Percentiles rank a stretch among this genome's conserved stretches.
Conservation (phyloP, 306 rosid genomes). For the Cicer chorassanicum region DNA sequence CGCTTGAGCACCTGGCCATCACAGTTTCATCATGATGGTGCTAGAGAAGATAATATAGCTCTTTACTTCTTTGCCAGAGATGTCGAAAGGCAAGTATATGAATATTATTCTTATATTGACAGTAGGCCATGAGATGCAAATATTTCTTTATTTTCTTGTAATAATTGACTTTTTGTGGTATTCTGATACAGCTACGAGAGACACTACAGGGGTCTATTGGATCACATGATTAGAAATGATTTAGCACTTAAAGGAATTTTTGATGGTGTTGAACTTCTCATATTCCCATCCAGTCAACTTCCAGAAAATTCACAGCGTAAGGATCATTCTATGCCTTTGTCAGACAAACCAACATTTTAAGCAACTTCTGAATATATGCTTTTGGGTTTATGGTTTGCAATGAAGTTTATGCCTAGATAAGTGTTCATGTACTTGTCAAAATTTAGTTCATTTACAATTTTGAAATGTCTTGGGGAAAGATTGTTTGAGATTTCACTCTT, state of each 20-base stretch:
- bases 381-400: constrained; percentile 24
- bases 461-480: constrained; percentile 14
- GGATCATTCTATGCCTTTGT: constrained; percentile 47
- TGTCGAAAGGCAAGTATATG: constrained; percentile 62
- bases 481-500: constrained; percentile 18
- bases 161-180: constrained; percentile 24
- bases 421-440: constrained; percentile 31
- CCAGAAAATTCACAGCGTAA: constrained; percentile 94
- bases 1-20: constrained; percentile 91
- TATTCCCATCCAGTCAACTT: constrained; percentile 92
- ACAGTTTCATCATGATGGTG: constrained; percentile 75
- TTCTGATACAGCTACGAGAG: constrained; percentile 73
- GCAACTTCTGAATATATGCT: constrained; percentile 6
- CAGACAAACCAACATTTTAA: constrained; percentile 23
- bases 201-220: constrained; percentile 72
- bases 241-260: constrained; percentile 79
- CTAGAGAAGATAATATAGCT: constrained; percentile 85
- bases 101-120: constrained; percentile 26
- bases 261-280: constrained; percentile 84
- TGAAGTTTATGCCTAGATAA: constrained; percentile 39
- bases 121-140: constrained; percentile 14
- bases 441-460: constrained; percentile 40
- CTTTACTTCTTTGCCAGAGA: constrained; percentile 95
- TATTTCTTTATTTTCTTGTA: constrained; percentile 29
- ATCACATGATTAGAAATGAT: constrained; percentile 82